Conservation (phyloP, 371 early-diverging fungal genomes). For the Mucor sp. region DNA sequence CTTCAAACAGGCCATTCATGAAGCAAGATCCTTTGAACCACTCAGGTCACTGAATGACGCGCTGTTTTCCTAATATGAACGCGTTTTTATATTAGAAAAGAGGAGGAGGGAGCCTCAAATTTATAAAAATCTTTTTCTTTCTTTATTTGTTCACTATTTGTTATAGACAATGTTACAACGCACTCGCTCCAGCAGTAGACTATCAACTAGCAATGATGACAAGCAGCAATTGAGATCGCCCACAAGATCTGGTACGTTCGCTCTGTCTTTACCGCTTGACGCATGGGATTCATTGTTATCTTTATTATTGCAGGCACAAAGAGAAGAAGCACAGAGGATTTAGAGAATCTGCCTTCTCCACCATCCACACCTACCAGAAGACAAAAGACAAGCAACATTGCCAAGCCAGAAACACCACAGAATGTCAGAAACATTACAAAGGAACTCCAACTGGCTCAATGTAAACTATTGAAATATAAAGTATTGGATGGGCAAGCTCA, state of each 20-base stretch:
- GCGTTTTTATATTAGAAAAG: background rate
- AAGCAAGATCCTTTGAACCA: too few species aligned
- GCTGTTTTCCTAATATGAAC: background rate
- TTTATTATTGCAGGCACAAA: constrained; percentile 9
- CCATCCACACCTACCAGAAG: constrained; percentile 11
- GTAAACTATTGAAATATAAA: background rate
- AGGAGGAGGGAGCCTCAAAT: background rate
- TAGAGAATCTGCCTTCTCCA: constrained; percentile 17
- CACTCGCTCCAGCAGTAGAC: constrained; percentile 2
- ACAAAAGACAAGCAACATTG: constrained; percentile 8
- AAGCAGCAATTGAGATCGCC: background rate
- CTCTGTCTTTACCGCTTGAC: background rate
- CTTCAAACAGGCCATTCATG: too few species aligned
- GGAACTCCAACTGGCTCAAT: constrained; percentile 16
- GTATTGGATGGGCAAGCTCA: background rate
- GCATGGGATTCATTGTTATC: background rate
- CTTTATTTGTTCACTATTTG: background rate
- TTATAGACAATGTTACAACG: background rate
- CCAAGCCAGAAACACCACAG: constrained; percentile 9
- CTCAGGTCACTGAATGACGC: background rate
- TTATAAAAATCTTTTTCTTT: background rate
- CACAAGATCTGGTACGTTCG: background rate
- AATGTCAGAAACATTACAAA: constrained; percentile 22
- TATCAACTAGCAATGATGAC: background rate
- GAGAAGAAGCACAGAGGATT: constrained; percentile 19